Conservation (phyloP, 805 yeast genomes). For the Zygoascus bituminiphila region DNA sequence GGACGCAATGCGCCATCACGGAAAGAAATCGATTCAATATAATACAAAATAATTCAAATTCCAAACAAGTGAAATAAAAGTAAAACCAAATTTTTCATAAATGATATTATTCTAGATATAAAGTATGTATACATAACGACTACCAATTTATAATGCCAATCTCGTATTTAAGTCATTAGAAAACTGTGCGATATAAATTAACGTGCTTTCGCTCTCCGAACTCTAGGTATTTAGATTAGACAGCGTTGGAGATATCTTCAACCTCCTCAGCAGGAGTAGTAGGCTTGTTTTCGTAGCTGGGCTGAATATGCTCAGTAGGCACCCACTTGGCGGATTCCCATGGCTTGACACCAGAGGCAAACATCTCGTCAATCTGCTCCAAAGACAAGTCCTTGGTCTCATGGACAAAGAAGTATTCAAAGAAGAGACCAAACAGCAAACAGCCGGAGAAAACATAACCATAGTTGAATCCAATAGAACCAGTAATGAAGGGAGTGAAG, state of each 20-base stretch:
- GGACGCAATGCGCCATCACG: too few relatives aligned
- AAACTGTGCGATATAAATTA: too few relatives aligned
- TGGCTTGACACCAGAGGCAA: slow-evolving; percentile 11
- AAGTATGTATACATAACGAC: background rate
- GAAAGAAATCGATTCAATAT: too few relatives aligned
- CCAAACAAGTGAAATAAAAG: too few relatives aligned
- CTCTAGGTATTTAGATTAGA: background rate
- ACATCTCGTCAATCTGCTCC: slow-evolving; percentile 50
- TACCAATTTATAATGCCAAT: too few relatives aligned
- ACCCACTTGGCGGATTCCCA: slow-evolving; percentile 10
- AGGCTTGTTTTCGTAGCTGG: slow-evolving; percentile 3
- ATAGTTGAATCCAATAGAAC: slow-evolving; percentile 51
- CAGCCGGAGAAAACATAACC: slow-evolving; percentile 62
- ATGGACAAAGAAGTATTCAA: slow-evolving; percentile 63
- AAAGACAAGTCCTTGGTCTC: slow-evolving; percentile 77
- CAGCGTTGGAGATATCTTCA: background rate
- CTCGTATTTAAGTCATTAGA: too few relatives aligned
- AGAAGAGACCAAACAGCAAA: slow-evolving; percentile 49
- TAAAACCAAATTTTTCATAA: too few relatives aligned
- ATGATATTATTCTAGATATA: too few relatives aligned
- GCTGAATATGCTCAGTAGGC: slow-evolving; percentile 7
- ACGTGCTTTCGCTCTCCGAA: background rate
- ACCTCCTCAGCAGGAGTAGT: slow-evolving; percentile 1
- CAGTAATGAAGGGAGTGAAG: slow-evolving; percentile 59
- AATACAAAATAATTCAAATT: too few relatives aligned